Evolutionary conservation across 2,329 filamentous ascomycete genomes (phyloP).

Genomic region (Fusarium albidum): DNA sequence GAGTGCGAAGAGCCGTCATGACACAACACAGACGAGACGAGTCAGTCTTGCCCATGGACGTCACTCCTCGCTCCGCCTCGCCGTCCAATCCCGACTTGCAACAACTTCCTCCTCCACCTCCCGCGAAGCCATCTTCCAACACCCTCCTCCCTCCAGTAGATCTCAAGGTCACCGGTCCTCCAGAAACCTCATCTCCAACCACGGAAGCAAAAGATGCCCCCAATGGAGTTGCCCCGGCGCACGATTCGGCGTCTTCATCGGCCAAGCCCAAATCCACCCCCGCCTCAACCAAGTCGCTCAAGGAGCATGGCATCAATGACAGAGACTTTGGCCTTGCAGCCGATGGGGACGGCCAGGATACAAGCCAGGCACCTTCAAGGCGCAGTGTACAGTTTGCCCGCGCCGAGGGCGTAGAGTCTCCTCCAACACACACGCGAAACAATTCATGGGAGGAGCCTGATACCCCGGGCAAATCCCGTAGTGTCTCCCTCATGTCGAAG

Average conservation of each 20-base stretch:
- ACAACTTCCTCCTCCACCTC: constrained; percentile 19
- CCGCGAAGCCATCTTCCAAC: constrained; percentile 30
- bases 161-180: constrained; percentile 19
- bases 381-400: constrained; percentile 81
- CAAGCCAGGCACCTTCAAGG: constrained; percentile 30
- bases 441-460: constrained; percentile 75
- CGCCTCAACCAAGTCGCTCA: constrained; percentile 34
- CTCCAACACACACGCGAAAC: constrained; percentile 63
- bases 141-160: constrained; percentile 31
- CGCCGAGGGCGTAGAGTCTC: constrained; percentile 58
- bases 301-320: constrained; percentile 32
- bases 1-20: constrained; percentile 30
- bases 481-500: constrained; percentile 78
- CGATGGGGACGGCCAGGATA: constrained; percentile 27
- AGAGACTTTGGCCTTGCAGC: constrained; percentile 28
- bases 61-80: constrained; percentile 29
- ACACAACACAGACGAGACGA: constrained; percentile 33
- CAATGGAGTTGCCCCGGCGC: constrained; percentile 10
- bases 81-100: constrained; percentile 32
- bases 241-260: constrained; percentile 22
- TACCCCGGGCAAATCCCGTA: constrained; percentile 62
- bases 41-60: constrained; percentile 32
- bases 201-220: constrained; percentile 20
- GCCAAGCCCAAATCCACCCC: constrained; percentile 32
- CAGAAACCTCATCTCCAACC: constrained; percentile 10